Conservation (phyloP, 495 filamentous ascomycete species). For the Astrothelium macrocarpum region DNA sequence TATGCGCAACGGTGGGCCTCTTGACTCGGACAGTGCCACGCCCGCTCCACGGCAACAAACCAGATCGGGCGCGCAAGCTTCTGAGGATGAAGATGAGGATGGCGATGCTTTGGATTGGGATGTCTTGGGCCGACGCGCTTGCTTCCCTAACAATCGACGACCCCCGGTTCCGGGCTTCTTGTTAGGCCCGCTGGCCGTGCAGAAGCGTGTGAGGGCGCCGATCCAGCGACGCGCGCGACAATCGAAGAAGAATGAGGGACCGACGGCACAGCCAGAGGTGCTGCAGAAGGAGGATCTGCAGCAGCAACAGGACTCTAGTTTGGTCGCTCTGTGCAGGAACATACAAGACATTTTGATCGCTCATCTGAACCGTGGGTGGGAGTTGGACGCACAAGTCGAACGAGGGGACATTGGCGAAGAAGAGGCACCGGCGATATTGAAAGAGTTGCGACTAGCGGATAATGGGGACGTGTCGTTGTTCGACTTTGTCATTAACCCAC, state of each 20-base stretch:
- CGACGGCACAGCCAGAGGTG: constrained; percentile 58
- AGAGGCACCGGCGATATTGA: constrained; percentile 8
- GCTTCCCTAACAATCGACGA: constrained; percentile 58
- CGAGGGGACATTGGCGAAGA: constrained; percentile 28
- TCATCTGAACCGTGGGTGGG: constrained; percentile 29
- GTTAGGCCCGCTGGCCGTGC: constrained; percentile 78
- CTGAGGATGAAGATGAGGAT: constrained; percentile 52
- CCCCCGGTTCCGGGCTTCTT: constrained; percentile 77
- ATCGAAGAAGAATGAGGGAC: constrained; percentile 39
- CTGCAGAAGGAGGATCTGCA: constrained; percentile 61
- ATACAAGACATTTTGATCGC: constrained; percentile 45
- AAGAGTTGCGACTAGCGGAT: constrained; percentile 19
- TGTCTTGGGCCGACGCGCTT: constrained; percentile 65
- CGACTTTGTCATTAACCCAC: constrained; percentile 77
- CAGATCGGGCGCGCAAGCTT: constrained; percentile 29
- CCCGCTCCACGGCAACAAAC: constrained; percentile 5
- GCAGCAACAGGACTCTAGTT: constrained; percentile 59
- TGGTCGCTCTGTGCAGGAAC: constrained; percentile 59
- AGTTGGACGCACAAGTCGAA: constrained; percentile 30
- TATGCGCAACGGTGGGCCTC: constrained; percentile 55
- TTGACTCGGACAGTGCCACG: constrained; percentile 10
- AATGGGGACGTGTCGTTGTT: constrained; percentile 65
- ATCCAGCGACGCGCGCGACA: constrained; percentile 57
- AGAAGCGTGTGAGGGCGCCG: constrained; percentile 64
- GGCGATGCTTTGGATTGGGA: constrained; percentile 85